Conservation (phyloP, 768 basidiomycete genomes). For the Pleurotus platypus region DNA sequence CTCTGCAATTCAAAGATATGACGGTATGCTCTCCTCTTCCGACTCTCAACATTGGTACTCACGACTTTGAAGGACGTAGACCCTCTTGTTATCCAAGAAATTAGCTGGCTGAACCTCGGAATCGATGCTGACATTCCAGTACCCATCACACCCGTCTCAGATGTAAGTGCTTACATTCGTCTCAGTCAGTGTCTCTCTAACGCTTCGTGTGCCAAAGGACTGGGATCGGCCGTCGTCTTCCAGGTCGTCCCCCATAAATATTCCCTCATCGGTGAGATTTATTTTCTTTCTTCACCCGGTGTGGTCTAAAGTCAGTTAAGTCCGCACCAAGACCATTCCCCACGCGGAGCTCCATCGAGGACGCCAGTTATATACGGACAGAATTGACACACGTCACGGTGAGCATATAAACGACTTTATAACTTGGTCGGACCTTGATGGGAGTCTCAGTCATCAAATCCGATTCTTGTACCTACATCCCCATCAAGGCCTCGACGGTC, state of each 20-base stretch:
- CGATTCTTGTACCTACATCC: conserved; percentile 9
- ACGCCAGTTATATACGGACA: not conserved
- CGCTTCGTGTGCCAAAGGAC: not conserved
- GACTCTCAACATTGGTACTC: not conserved
- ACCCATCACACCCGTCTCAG: not conserved
- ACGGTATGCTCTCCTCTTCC: not conserved
- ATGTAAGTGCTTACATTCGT: not conserved
- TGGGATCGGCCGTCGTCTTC: not conserved
- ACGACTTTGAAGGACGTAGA: conserved; percentile 1
- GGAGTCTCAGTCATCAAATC: conserved; percentile 5
- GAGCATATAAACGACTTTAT: no score
- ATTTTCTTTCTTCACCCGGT: not conserved
- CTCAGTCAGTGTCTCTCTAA: no score
- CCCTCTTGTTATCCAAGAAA: conserved; percentile 5
- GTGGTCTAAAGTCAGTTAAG: not conserved
- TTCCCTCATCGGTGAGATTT: conserved; percentile 1
- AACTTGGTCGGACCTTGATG: no score
- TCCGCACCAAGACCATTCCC: not conserved
- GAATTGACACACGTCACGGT: not conserved
- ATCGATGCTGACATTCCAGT: conserved; percentile 4
- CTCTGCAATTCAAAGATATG: conserved; percentile 3
- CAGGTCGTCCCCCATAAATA: not conserved
- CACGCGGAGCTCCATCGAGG: not conserved
- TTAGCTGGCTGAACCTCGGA: conserved; percentile 6
- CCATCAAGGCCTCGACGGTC: conserved; percentile 16